phyloP scores from a whole-genome alignment of 129 eudicot species.

The Flaveria brownii region DNA sequence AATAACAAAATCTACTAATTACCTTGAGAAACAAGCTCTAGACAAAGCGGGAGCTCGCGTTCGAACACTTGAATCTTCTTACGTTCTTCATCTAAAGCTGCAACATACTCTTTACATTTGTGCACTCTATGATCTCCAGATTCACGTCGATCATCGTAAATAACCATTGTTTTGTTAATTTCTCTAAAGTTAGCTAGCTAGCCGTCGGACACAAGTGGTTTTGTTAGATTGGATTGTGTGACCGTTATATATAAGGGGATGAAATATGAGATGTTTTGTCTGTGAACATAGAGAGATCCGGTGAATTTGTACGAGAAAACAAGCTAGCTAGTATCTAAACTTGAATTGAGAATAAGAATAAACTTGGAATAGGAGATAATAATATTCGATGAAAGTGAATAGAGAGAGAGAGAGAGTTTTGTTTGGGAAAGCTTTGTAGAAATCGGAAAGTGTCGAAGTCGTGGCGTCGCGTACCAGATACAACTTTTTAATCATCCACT shows the following conservation, averaged over 20 bases:
- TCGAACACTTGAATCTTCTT: conserved; percentile 76
- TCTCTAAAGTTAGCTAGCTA: background rate
- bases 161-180: conserved; percentile 25
- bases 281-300: conserved; percentile 52
- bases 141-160: conserved; percentile 26
- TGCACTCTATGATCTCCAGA: conserved; percentile 39
- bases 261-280: conserved; percentile 26
- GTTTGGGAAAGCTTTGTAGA: conserved; percentile 31
- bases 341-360: conserved; percentile 56
- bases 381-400: background rate
- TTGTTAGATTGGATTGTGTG: conserved; percentile 11
- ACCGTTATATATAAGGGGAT: conserved; percentile 17
- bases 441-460: conserved; percentile 50
- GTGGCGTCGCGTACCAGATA: conserved; percentile 66
- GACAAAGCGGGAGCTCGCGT: conserved; percentile 93
- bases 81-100: conserved; percentile 70
- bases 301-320: conserved; percentile 35
- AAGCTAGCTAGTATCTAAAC: conserved; percentile 35
- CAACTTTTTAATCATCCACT: conserved; percentile 12
- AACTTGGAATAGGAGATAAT: conserved; percentile 48
- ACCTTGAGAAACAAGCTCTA: conserved; percentile 85
- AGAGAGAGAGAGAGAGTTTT: conserved; percentile 25
- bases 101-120: conserved; percentile 48
- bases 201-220: background rate
- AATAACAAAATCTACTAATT: background rate